These are phyloP conservation scores for Leishmania mexicana DNA, from an alignment of 208 protist genomes.

Conservation along the genomic window DNA sequence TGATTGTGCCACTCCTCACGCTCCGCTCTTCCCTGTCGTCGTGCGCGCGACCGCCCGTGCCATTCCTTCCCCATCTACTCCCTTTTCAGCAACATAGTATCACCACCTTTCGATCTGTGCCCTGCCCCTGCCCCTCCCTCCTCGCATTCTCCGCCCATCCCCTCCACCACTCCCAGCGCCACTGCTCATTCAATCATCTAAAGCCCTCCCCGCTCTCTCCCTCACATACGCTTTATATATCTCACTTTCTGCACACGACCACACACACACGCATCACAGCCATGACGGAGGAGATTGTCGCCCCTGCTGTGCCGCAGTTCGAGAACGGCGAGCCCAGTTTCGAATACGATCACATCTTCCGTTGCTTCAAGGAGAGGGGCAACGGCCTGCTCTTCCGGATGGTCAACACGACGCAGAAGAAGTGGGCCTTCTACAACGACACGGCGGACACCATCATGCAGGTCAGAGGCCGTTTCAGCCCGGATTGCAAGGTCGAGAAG, in stretches of 20 bases:
- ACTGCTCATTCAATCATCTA: neutral
- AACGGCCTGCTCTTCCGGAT: slow-evolving; percentile 61
- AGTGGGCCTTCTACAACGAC: slow-evolving; percentile 79
- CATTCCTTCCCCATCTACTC: neutral
- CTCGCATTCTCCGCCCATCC: neutral
- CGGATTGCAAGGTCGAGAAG: slow-evolving; percentile 32
- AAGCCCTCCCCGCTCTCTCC: neutral
- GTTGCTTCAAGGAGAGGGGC: slow-evolving; percentile 49
- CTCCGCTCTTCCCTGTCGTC: slow-evolving; percentile 11
- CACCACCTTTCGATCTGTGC: neutral
- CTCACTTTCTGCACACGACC: neutral
- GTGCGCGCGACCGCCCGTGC: neutral
- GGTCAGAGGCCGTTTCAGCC: slow-evolving; percentile 33
- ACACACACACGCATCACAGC: slow-evolving; percentile 3
- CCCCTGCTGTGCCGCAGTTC: slow-evolving; percentile 20
- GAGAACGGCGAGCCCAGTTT: slow-evolving; percentile 33
- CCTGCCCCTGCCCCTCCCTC: neutral
- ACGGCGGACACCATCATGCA: slow-evolving; percentile 36
- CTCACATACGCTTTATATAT: too few relatives aligned
- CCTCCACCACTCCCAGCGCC: neutral
- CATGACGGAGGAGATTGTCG: slow-evolving; percentile 32
- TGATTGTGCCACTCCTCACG: neutral
- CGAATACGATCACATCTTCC: slow-evolving; percentile 46
- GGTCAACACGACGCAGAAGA: slow-evolving; percentile 32
- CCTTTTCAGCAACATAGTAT: neutral